Evolutionary conservation across 2,329 filamentous ascomycete species (phyloP).

Genomic region (Ophiostoma sp.): DNA sequence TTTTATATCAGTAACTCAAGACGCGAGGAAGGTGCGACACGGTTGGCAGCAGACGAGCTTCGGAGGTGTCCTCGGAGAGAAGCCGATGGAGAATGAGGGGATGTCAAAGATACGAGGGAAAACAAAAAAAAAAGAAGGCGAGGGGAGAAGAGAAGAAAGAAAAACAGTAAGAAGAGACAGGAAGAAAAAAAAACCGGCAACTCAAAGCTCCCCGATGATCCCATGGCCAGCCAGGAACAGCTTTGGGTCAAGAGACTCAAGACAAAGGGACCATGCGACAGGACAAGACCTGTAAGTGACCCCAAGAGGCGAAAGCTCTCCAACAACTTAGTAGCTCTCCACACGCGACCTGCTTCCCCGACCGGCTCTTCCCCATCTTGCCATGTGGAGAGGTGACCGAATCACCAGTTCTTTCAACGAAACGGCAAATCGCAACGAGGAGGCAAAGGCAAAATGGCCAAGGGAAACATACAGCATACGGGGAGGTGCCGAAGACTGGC

Average conservation of each 20-base stretch:
- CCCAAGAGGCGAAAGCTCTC: neutral
- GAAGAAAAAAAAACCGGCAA: neutral
- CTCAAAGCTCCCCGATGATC: neutral
- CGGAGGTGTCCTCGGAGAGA: neutral
- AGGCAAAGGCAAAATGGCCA: neutral
- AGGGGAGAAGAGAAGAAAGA: neutral
- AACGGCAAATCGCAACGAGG: too few species aligned
- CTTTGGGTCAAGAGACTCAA: neutral
- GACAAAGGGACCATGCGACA: neutral
- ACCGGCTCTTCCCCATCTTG: conserved; percentile 1
- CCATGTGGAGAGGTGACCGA: neutral
- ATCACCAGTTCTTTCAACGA: too few species aligned
- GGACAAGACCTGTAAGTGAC: neutral
- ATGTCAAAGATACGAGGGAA: neutral
- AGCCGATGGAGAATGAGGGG: neutral
- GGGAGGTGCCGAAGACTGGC: neutral
- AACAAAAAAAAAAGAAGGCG: neutral
- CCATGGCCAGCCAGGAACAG: neutral
- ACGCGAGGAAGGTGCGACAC: neutral
- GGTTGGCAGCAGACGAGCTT: neutral
- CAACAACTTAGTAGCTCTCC: neutral
- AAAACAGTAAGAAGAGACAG: neutral
- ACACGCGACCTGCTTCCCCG: neutral
- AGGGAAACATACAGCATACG: neutral
- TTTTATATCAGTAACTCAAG: conserved; percentile 4